Evolutionary conservation across 495 filamentous ascomycete genomes (phyloP).

Genomic region (Oidiodendron maius): DNA sequence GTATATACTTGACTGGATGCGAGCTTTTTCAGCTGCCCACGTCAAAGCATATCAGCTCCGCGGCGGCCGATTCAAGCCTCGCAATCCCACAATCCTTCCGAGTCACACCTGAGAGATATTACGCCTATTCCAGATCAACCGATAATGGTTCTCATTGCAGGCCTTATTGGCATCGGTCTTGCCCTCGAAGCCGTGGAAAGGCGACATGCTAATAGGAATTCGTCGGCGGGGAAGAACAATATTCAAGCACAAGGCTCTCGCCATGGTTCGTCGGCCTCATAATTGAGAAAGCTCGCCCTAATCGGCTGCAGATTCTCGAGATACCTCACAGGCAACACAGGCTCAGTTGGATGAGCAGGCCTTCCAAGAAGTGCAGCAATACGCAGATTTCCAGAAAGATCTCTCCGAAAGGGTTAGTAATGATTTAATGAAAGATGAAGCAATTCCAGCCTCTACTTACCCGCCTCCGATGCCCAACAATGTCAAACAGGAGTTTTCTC

Average conservation of each 20-base stretch:
- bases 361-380: slow-evolving; percentile 15
- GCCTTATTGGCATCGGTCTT: neutral
- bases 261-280: neutral
- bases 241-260: neutral
- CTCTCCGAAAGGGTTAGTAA: slow-evolving; percentile 14
- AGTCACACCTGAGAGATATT: too few species aligned
- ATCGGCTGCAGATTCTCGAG: neutral
- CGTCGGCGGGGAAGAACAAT: neutral
- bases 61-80: too few species aligned
- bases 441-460: neutral
- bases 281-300: neutral
- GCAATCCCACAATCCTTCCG: too few species aligned
- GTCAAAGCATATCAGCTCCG: too few species aligned
- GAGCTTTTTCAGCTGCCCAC: too few species aligned
- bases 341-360: slow-evolving; percentile 7
- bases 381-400: slow-evolving; percentile 14
- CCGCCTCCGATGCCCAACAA: neutral
- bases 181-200: neutral
- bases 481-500: neutral
- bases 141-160: neutral
- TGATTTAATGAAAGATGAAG: slow-evolving; percentile 1
- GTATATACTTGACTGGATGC: too few species aligned
- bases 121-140: too few species aligned
- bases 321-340: neutral
- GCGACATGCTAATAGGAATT: neutral